Conservation (phyloP, 192 early-diverging fungal species). For the Entophlyctis luteolus region DNA sequence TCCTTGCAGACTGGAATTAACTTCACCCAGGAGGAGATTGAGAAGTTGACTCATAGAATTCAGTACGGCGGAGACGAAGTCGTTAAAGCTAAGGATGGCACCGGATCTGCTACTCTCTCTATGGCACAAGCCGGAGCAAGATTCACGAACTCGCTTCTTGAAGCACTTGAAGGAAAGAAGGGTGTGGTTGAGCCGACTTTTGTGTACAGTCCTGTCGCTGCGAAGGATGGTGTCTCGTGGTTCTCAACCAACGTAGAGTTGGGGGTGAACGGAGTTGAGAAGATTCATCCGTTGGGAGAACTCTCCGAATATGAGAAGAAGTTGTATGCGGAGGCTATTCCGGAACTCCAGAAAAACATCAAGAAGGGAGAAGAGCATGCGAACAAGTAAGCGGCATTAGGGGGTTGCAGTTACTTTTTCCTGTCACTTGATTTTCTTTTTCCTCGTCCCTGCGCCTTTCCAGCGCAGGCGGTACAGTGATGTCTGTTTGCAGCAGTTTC, state of each 20-base stretch:
- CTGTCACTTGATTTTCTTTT: too few relatives aligned
- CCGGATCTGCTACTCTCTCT: constrained; percentile 65
- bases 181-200: constrained; percentile 86
- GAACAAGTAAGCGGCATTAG: constrained; percentile 40
- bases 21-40: constrained; percentile 76
- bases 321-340: constrained; percentile 68
- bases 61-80: constrained; percentile 98
- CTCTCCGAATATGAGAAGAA: constrained; percentile 76
- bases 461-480: too few relatives aligned
- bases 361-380: constrained; percentile 81
- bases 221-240: constrained; percentile 55
- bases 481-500: too few relatives aligned
- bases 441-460: too few relatives aligned
- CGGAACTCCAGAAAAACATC: constrained; percentile 87
- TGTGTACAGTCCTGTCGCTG: constrained; percentile 67
- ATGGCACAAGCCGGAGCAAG: constrained; percentile 70
- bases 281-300: constrained; percentile 78
- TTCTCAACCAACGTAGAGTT: constrained; percentile 64
- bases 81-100: constrained; percentile 96
- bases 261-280: constrained; percentile 70
- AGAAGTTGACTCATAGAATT: constrained; percentile 88
- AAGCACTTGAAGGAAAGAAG: constrained; percentile 75
- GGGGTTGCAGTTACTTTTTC: too few relatives aligned
- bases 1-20: constrained; percentile 56
- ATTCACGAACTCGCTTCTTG: constrained; percentile 83